A percentile compares a stretch with the other conserved stretches of the same genome.
Evolutionary conservation across 352 stramenopile species (phyloP).

Genomic region (Pilasporangium apinafurcum): DNA sequence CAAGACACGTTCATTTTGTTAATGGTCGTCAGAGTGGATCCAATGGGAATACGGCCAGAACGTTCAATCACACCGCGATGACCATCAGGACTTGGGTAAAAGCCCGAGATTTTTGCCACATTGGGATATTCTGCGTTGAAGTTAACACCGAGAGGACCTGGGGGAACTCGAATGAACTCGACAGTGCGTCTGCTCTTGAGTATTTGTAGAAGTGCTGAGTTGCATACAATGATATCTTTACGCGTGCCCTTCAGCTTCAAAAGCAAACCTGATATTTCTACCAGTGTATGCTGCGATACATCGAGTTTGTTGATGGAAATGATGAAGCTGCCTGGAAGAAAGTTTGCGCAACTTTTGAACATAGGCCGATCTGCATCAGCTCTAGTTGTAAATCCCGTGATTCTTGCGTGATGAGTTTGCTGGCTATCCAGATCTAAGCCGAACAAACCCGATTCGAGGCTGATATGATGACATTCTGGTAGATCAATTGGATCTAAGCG

Average conservation of each 20-base stretch:
- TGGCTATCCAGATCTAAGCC: constrained; percentile 42
- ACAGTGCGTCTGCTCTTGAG: constrained; percentile 9
- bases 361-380: constrained; percentile 24
- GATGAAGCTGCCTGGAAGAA: constrained; percentile 46
- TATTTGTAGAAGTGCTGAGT: constrained; percentile 17
- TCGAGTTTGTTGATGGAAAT: constrained; percentile 59
- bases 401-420: constrained; percentile 16
- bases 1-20: constrained; percentile 57
- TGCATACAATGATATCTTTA: constrained; percentile 43
- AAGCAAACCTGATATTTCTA: constrained; percentile 29
- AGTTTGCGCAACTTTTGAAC: constrained; percentile 25
- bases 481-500: constrained; percentile 1
- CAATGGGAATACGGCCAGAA: constrained; percentile 21
- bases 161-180: constrained; percentile 15
- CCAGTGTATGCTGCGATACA: constrained; percentile 38
- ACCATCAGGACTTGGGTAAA: constrained; percentile 24
- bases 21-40: constrained; percentile 29
- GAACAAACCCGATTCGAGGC: constrained; percentile 31
- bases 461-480: constrained; percentile 37
- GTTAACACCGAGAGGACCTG: constrained; percentile 36
- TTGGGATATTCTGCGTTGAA: constrained; percentile 28
- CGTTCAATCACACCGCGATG: constrained; percentile 22
- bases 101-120: constrained; percentile 26
- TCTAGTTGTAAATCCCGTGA: constrained; percentile 35
- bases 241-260: constrained; percentile 26